Conservation (phyloP, 1,139 yeast species). For the Pichia sp. region DNA sequence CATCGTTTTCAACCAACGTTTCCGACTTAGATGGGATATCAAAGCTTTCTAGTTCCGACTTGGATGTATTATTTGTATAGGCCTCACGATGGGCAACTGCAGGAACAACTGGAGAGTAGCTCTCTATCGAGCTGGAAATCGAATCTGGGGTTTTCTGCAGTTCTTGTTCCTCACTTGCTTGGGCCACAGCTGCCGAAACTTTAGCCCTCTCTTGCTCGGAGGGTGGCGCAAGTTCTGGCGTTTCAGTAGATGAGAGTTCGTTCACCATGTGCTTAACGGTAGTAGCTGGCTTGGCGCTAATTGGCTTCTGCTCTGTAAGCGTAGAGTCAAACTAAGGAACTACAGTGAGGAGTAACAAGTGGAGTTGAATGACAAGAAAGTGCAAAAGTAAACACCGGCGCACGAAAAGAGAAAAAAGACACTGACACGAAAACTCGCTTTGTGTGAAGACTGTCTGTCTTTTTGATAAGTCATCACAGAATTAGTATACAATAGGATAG, state of each 20-base stretch:
- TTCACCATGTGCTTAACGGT: neutral
- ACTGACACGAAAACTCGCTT: neutral
- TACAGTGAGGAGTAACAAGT: neutral
- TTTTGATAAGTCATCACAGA: neutral
- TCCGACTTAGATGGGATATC: neutral
- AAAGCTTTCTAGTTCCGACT: slow-evolving; percentile 2
- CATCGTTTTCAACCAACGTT: neutral
- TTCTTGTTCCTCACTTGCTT: neutral
- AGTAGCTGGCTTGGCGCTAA: neutral
- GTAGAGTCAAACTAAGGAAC: neutral
- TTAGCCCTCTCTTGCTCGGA: neutral
- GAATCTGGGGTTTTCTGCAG: slow-evolving; percentile 11
- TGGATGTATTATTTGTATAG: slow-evolving; percentile 4
- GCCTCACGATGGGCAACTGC: slow-evolving; percentile 10
- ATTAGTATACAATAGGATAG: neutral
- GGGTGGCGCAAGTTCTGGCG: slow-evolving; percentile 3
- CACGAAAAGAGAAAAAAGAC: neutral
- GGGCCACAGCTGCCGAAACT: neutral
- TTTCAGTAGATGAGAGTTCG: neutral
- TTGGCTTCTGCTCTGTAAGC: neutral
- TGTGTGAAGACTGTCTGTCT: too few species aligned
- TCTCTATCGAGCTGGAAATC: slow-evolving; percentile 13
- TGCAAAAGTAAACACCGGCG: neutral
- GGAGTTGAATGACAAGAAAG: neutral
- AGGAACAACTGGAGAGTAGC: slow-evolving; percentile 14